A percentile compares a stretch with the other conserved stretches of the same genome.
Conservation (phyloP, 352 stramenopile species). For the Phytophthora agathidicida region DNA sequence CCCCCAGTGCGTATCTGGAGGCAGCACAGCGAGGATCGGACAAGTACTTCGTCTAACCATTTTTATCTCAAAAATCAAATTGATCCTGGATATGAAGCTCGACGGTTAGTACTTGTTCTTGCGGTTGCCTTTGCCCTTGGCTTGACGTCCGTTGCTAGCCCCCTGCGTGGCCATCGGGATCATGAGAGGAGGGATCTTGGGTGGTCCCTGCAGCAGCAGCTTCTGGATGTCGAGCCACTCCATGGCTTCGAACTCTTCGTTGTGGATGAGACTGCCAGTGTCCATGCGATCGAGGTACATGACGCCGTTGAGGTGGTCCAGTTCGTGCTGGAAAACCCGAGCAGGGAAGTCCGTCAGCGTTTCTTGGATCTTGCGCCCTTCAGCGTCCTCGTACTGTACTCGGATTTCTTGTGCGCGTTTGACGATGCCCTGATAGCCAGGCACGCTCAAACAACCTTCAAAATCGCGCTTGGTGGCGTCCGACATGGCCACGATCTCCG, state of each 20-base stretch:
- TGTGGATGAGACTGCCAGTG: slow-evolving; percentile 75
- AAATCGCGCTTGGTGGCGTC: slow-evolving; percentile 70
- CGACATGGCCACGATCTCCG: slow-evolving; percentile 66
- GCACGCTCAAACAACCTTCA: slow-evolving; percentile 85
- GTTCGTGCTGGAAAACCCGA: slow-evolving; percentile 85
- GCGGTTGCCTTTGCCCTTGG: slow-evolving; percentile 27
- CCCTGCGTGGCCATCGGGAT: slow-evolving; percentile 6
- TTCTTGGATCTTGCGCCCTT: slow-evolving; percentile 59
- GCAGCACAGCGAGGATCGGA: slow-evolving; percentile 24
- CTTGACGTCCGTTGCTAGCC: slow-evolving; percentile 4
- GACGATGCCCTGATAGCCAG: slow-evolving; percentile 81
- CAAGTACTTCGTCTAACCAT: slow-evolving; percentile 40
- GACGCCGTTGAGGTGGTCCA: slow-evolving; percentile 81
- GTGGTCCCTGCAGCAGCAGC: slow-evolving; percentile 49
- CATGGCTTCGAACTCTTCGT: slow-evolving; percentile 79
- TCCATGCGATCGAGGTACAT: slow-evolving; percentile 82
- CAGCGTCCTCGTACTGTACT: slow-evolving; percentile 62
- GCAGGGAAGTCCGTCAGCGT: slow-evolving; percentile 78
- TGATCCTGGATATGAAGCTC: neutral
- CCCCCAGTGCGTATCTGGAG: slow-evolving; percentile 24
- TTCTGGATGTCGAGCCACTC: slow-evolving; percentile 67
- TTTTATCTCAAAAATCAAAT: slow-evolving; percentile 23
- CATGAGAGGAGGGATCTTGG: slow-evolving; percentile 33
- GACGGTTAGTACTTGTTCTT: slow-evolving; percentile 42
- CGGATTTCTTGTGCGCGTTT: slow-evolving; percentile 63